Evolutionary conservation across 2,329 filamentous ascomycete species (phyloP), one percentile per base, ranked within the genome.

Genomic region (Penicillium oxalicum): DNA sequence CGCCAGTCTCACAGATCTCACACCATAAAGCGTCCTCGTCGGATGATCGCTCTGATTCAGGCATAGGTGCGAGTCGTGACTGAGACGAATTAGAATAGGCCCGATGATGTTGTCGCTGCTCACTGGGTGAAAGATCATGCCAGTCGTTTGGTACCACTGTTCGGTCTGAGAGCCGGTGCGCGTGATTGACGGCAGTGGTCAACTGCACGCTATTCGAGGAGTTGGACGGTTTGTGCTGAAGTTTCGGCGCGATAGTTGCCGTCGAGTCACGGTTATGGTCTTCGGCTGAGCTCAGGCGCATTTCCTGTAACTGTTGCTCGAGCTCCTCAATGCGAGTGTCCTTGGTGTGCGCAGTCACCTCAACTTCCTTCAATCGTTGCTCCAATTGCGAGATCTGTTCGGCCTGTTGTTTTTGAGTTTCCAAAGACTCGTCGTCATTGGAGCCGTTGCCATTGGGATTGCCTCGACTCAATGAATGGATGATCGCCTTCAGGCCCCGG

Each of bases 401-500:
- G 44, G 82, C 75, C 32, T 75, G 74, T 4, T 80, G 57, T 29
- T 61, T 38, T 27, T 52, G 49, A 4, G 49, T 34, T 33, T 52
- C 46, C 32, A 41, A 48, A 13, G 53, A 48, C 27, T 59, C 63
- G 49, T 66, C 66, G 51, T 67, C 63, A 29, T 55, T 60, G 25
- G 63, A 47, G 36, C 62, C 51, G 33, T 60, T 49, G 25, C 62
- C 54, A 48, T 61, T 62, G 11, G 64, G 58, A 28, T 69, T 70
- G 26, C 69, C 88, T 52, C 89, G 80, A 67, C 90, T 95, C 34
- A 98, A 77, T 13, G 89, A 95, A 70, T 97, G 91, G 52, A 98
- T 97, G 64, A 98, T 97, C 38, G 93, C 91, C 70, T 97, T 98
- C 56, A 98, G 79, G 40, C 93, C 93, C 53, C 91, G 82, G 62